A percentile compares a stretch with the other conserved stretches of the same genome.
phyloP scores from a whole-genome alignment of 768 basidiomycete genomes.

The Mycena galopus region DNA sequence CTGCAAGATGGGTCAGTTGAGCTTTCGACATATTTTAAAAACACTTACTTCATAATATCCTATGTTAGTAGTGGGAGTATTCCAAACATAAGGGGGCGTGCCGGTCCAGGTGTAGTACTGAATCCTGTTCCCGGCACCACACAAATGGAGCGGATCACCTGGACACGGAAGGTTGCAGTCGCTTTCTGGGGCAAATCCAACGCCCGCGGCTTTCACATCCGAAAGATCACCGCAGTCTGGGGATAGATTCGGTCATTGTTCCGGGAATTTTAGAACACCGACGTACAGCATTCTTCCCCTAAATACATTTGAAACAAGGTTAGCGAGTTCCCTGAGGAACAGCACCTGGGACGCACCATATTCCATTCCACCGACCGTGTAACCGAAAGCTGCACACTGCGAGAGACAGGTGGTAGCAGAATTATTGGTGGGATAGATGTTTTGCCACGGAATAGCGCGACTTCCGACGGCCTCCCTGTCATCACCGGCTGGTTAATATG shows the following conservation, averaged over 20 bases:
- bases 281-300: slow-evolving; percentile 82
- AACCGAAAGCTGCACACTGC: slow-evolving; percentile 81
- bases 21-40: not conserved
- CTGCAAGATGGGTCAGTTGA: slow-evolving; percentile 42
- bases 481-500: not conserved
- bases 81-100: slow-evolving; percentile 67
- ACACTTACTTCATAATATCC: slow-evolving; percentile 75
- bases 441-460: slow-evolving; percentile 73
- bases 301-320: slow-evolving; percentile 50
- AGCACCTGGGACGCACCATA: not conserved
- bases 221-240: slow-evolving; percentile 78
- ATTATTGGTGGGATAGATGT: slow-evolving; percentile 73
- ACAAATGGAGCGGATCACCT: slow-evolving; percentile 79
- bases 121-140: slow-evolving; percentile 71
- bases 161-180: slow-evolving; percentile 71
- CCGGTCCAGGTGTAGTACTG: slow-evolving; percentile 69
- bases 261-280: not conserved
- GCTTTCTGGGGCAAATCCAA: slow-evolving; percentile 54
- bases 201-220: slow-evolving; percentile 62
- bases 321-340: not conserved
- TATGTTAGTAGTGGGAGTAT: slow-evolving; percentile 71
- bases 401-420: slow-evolving; percentile 74
- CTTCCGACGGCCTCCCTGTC: slow-evolving; percentile 62
- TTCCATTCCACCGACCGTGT: slow-evolving; percentile 76
- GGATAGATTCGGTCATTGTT: not conserved